Evolutionary conservation across 176 grass and related monocot species (phyloP), one percentile per base, ranked within the genome.

Genomic region (Miscanthus lutarioriparius): DNA sequence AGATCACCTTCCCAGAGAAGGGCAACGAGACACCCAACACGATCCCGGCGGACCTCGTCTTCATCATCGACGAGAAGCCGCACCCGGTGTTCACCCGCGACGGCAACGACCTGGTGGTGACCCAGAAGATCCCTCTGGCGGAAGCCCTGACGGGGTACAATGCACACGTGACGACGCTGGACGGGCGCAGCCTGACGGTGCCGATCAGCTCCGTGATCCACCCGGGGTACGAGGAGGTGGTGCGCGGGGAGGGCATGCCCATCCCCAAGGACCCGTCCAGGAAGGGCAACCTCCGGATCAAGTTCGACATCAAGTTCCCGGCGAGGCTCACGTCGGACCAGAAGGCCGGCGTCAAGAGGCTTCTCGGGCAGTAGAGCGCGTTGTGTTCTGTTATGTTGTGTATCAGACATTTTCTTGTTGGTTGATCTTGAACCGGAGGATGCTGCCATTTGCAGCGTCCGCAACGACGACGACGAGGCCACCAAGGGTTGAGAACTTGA

Each of bases 1-100:
- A 98, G 88, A 98, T 98, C 76, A 98, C 96, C 22, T 98, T 98
- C 83, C 89, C 91, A 0, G 93, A 98, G 84, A 97, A 93, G 86
- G 96, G 96, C 67, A 95, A 98, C 40, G 96, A 98, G 70, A 82
- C 91, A 35, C 87, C 87, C 8, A 77, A 95, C 44, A 83, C 89
- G 6, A 82, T 93, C 16, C 85, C 96, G 0, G 91, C 93, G 0
- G 96, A 98, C 85, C 83, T 98, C 0, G 91, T 95, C 7, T 95
- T 98, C 85, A 90, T 95, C 78, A 95, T 98, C 43, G 93, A 98
- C 72, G 93, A 98, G 88, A 98, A 98, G 86, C 93, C 93, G 6
- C 96, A 98, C 71, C 65, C 93, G n/a, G 83, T 95, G 41, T 98
- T 95, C 89, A 85, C 93, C 43, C 90, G 96, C 7, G 93, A 98